These are phyloP conservation scores for Amoeboaphelidium occidentale DNA, from an alignment of 371 early-diverging fungal species.

Conservation along the genomic window DNA sequence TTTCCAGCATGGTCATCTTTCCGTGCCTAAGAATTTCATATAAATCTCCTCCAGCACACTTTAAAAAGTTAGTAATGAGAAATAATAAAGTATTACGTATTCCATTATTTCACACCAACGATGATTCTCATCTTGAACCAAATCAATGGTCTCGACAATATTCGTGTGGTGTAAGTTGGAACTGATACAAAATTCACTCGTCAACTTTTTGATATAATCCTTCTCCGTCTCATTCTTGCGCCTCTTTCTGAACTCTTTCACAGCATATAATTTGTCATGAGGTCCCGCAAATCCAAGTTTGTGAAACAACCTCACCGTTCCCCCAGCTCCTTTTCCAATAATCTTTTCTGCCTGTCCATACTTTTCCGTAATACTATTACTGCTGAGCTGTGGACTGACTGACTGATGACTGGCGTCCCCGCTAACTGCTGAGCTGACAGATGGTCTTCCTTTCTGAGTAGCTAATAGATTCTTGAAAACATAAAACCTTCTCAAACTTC, in stretches of 20 bases:
- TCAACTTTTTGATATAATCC: constrained; percentile 56
- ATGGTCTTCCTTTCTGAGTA: too few relatives aligned
- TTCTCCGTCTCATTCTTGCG: constrained; percentile 51
- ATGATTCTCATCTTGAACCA: constrained; percentile 47
- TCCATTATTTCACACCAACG: constrained; percentile 89
- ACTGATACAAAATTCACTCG: constrained; percentile 58
- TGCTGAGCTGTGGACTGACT: not conserved
- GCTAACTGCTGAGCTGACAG: too few relatives aligned
- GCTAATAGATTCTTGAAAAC: too few relatives aligned
- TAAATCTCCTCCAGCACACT: constrained; percentile 61
- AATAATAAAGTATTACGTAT: constrained; percentile 9
- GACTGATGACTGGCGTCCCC: too few relatives aligned
- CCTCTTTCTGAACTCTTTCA: constrained; percentile 62
- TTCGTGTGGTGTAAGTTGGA: constrained; percentile 64
- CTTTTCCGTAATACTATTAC: constrained; percentile 4
- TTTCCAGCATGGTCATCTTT: constrained; percentile 38
- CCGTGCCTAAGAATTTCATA: constrained; percentile 44
- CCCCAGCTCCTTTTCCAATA: constrained; percentile 76
- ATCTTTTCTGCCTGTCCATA: constrained; percentile 12
- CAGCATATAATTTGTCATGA: constrained; percentile 48
- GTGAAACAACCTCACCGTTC: constrained; percentile 63
- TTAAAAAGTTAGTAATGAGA: constrained; percentile 1
- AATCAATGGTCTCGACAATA: constrained; percentile 57
- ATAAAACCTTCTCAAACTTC: too few relatives aligned
- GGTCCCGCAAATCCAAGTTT: constrained; percentile 15